Base-by-base conservation (phyloP, 2,329 filamentous ascomycete genomes). In the Fusarium sublunatum region DNA sequence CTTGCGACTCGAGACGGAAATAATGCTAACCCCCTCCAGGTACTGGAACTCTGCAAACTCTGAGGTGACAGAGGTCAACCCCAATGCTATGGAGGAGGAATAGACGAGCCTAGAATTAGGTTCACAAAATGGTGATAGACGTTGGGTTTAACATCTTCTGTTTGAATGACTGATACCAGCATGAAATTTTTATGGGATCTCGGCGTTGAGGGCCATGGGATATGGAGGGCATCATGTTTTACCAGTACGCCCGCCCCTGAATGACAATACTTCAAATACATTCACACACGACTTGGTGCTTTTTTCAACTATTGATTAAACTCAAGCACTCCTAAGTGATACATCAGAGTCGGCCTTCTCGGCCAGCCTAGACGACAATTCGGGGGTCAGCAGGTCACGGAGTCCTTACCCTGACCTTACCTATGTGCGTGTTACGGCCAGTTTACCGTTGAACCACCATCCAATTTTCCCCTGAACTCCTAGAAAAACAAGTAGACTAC, bases 11-110 rank as follows among this genome's bases (percentile, higher is more conserved):
- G 7, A 11, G 10, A 11, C 15, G 47, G 66, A 73, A 25, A 25
- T 12, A 25, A 63, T 72, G 64, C 38, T 53, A 49, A 64, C 19
- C 41, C 10, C 34, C 22, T 11, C 28, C 47, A 86, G 83, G 24
- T 86, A 89, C 76, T 90, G 88, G 87, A 86, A 78, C 68, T 79
- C 87, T 3, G 82, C 84, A n/a, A 81, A 75, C 22, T 81, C 81
- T 28, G 77, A 86, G 63, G 85, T 90, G 64, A 90, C 83, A 6
- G 84, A 88, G 71, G 78, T 82, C 26, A 75, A 79, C 53, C 63
- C 72, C 19, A 67, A 73, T 44, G 74, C 75, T 31, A 79, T 80
- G 70, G 76, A 78, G n/a, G 76, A 59, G 46, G 54, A 62, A 58
- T 61, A 66, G 44, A 56, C 22, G 43, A 56, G 61, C 44, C 38